A percentile compares a stretch with the other conserved stretches of the same genome.
Conservation (phyloP, 192 early-diverging fungal genomes). For the Kappamyces sp. region DNA sequence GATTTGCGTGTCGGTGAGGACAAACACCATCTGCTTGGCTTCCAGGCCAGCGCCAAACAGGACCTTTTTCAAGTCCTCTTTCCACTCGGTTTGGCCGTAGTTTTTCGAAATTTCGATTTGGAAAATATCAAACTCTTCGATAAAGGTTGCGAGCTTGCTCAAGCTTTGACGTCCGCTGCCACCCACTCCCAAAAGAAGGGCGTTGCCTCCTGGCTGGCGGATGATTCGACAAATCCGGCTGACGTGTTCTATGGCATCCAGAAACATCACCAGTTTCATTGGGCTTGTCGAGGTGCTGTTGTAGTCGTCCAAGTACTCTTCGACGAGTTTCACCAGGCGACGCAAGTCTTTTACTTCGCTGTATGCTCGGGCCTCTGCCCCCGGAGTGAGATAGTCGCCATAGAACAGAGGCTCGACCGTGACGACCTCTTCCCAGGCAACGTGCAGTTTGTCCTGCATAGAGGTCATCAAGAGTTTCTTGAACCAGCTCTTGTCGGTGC, state of each 20-base stretch:
- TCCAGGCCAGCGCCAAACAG: slow-evolving; percentile 51
- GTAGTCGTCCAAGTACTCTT: slow-evolving; percentile 59
- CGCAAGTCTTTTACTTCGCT: slow-evolving; percentile 53
- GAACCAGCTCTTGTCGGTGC: slow-evolving; percentile 56
- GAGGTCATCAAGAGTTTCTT: slow-evolving; percentile 38
- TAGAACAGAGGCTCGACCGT: slow-evolving; percentile 50
- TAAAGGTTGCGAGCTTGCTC: slow-evolving; percentile 49
- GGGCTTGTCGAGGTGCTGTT: slow-evolving; percentile 53
- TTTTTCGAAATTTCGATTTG: slow-evolving; percentile 63
- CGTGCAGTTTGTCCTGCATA: slow-evolving; percentile 34
- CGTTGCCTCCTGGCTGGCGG: slow-evolving; percentile 50
- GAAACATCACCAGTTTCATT: slow-evolving; percentile 59
- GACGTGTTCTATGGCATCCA: slow-evolving; percentile 60
- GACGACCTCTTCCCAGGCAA: slow-evolving; percentile 46
- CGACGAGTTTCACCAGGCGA: slow-evolving; percentile 47
- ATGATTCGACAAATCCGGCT: slow-evolving; percentile 53
- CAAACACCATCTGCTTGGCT: slow-evolving; percentile 52
- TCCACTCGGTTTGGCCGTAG: slow-evolving; percentile 54
- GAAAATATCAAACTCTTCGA: slow-evolving; percentile 58
- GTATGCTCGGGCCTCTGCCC: slow-evolving; percentile 50
- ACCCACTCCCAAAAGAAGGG: slow-evolving; percentile 54
- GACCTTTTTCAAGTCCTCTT: slow-evolving; percentile 56
- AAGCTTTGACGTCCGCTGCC: slow-evolving; percentile 56
- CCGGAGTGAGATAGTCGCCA: slow-evolving; percentile 53
- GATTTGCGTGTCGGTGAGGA: slow-evolving; percentile 60